These are phyloP conservation scores for Thermothielavioides terrestris DNA, from an alignment of 495 filamentous ascomycete genomes.

Conservation along the genomic window DNA sequence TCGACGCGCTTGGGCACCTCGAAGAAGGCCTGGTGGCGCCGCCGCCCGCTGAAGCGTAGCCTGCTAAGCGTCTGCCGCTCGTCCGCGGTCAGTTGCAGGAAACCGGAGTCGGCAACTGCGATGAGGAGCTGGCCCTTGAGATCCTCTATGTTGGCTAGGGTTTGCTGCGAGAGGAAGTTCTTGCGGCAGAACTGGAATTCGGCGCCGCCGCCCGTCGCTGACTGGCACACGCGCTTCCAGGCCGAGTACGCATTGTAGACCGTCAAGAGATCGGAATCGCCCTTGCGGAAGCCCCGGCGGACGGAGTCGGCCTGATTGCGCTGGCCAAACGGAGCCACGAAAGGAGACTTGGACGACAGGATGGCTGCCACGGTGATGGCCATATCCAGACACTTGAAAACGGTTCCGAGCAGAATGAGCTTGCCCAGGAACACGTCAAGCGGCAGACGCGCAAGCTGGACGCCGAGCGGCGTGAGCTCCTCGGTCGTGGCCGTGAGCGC, in stretches of 20 bases:
- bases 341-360: slow-evolving; percentile 89
- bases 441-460: slow-evolving; percentile 78
- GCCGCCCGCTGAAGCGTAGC: slow-evolving; percentile 37
- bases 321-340: slow-evolving; percentile 74
- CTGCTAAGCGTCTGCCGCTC: slow-evolving; percentile 60
- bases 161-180: slow-evolving; percentile 79
- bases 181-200: slow-evolving; percentile 85
- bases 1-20: slow-evolving; percentile 65
- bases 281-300: slow-evolving; percentile 66
- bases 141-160: slow-evolving; percentile 83
- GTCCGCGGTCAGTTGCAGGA: slow-evolving; percentile 58
- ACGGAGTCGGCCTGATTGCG: slow-evolving; percentile 70
- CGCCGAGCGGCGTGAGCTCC: slow-evolving; percentile 76
- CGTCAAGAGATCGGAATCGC: slow-evolving; percentile 85
- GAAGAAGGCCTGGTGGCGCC: slow-evolving; percentile 67
- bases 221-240: slow-evolving; percentile 71
- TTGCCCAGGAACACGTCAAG: slow-evolving; percentile 94
- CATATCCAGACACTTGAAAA: slow-evolving; percentile 87
- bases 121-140: slow-evolving; percentile 82
- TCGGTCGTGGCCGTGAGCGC: slow-evolving; percentile 66
- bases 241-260: slow-evolving; percentile 85
- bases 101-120: slow-evolving; percentile 71
- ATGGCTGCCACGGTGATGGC: slow-evolving; percentile 85
- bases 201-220: slow-evolving; percentile 49
- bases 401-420: slow-evolving; percentile 69